These are phyloP conservation scores for Pseudocercospora vitis DNA, from an alignment of 2,329 filamentous ascomycete genomes.

Conservation along the genomic window DNA sequence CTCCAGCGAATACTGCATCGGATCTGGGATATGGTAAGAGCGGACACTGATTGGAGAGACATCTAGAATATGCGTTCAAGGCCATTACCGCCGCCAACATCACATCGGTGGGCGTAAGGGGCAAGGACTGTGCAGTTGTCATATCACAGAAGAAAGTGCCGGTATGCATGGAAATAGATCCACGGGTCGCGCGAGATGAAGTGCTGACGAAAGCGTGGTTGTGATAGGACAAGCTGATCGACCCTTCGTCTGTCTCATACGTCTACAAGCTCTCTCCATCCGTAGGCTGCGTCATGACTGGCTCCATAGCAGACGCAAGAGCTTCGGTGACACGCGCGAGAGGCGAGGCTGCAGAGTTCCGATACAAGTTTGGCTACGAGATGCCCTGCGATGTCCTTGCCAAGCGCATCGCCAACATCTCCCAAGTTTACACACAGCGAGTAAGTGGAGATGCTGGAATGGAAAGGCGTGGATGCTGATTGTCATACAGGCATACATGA, in stretches of 20 bases:
- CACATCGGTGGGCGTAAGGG: slow-evolving; percentile 92
- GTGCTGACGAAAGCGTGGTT: slow-evolving; percentile 22
- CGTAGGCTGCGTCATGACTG: slow-evolving; percentile 97
- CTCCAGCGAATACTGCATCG: neutral
- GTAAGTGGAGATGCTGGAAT: slow-evolving; percentile 53
- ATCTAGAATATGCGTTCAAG: slow-evolving; percentile 98
- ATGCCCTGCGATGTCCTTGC: slow-evolving; percentile 98
- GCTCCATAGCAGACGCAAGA: slow-evolving; percentile 94
- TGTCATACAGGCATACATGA: slow-evolving; percentile 79
- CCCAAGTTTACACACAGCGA: slow-evolving; percentile 97
- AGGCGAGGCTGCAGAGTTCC: slow-evolving; percentile 94
- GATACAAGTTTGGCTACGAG: slow-evolving; percentile 98
- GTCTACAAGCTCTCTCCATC: slow-evolving; percentile 96
- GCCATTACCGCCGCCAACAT: slow-evolving; percentile 99
- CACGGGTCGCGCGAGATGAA: neutral
- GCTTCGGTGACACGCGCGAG: slow-evolving; percentile 90
- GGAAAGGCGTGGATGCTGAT: slow-evolving; percentile 34
- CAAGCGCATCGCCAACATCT: slow-evolving; percentile 97
- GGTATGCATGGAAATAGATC: slow-evolving; percentile 57
- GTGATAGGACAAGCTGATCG: slow-evolving; percentile 95
- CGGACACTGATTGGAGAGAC: slow-evolving; percentile 26
- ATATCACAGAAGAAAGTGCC: slow-evolving; percentile 99
- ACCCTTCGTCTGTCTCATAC: slow-evolving; percentile 93
- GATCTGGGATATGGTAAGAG: slow-evolving; percentile 1
- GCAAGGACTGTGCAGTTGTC: slow-evolving; percentile 96